phyloP scores from a whole-genome alignment of 1,284 basidiomycete genomes.

The Sanghuangporus baumii region DNA sequence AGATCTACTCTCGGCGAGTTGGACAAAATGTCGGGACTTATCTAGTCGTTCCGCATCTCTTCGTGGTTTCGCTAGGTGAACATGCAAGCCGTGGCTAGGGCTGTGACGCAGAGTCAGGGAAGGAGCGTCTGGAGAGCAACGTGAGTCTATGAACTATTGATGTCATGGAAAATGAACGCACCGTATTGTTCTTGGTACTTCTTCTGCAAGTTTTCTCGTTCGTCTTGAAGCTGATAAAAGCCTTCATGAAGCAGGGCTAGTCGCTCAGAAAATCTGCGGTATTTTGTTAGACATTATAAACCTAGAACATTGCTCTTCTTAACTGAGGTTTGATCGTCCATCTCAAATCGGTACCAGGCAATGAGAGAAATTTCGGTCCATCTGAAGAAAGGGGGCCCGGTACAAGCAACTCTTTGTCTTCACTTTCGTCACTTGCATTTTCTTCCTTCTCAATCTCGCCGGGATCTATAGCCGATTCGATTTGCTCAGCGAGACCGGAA shows the following conservation, averaged over 20 bases:
- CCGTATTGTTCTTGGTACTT: slow-evolving; percentile 51
- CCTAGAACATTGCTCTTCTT: slow-evolving; percentile 22
- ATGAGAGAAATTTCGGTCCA: not conserved
- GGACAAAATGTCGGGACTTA: slow-evolving; percentile 43
- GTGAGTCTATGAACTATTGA: slow-evolving; percentile 1
- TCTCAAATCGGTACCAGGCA: slow-evolving; percentile 23
- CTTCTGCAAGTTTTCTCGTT: slow-evolving; percentile 49
- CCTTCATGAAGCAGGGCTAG: slow-evolving; percentile 49
- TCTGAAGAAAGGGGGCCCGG: not conserved
- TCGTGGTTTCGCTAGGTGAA: slow-evolving; percentile 62
- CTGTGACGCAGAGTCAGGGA: slow-evolving; percentile 68
- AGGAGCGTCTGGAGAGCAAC: slow-evolving; percentile 45
- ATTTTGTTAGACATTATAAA: slow-evolving; percentile 6
- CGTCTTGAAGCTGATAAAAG: slow-evolving; percentile 40
- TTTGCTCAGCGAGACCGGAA: slow-evolving; percentile 49
- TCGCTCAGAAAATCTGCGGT: slow-evolving; percentile 60
- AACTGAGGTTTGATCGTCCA: slow-evolving; percentile 76
- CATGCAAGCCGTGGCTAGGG: slow-evolving; percentile 64
- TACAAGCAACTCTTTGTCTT: slow-evolving; percentile 8
- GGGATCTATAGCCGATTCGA: slow-evolving; percentile 50
- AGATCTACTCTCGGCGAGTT: slow-evolving; percentile 54
- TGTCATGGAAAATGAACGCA: slow-evolving; percentile 26
- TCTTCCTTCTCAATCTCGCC: slow-evolving; percentile 19
- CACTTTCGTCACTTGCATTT: slow-evolving; percentile 20
- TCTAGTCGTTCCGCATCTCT: slow-evolving; percentile 49